Evolutionary conservation across 768 basidiomycete genomes (phyloP), one percentile per base, ranked within the genome.

Genomic region (Pleurotus tuoliensis): DNA sequence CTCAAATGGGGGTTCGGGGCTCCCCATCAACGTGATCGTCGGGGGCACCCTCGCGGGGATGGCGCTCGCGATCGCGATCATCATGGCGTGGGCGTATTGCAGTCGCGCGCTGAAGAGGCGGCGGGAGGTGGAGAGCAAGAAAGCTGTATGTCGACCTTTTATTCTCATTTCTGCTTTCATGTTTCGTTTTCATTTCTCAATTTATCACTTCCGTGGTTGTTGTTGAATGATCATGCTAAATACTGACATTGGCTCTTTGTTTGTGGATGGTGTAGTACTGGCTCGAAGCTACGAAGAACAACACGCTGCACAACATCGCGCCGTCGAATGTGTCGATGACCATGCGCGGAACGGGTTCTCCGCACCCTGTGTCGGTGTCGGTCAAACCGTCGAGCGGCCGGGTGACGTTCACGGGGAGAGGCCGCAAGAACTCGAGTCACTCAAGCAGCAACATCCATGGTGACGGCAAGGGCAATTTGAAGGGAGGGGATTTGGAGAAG

Each of bases 41-140:
- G 82, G 82, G 5, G 82, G 82, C 7, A 68, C 74, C 0, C 71
- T 64, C 2, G 82, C 71, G 0, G 84, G 84, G 18, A 71, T 75
- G 27, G 51, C 74, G 6, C 68, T 85, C 9, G 82, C 80, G 4
- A 55, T 83, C 15, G 62, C 69, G 5, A 64, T 71, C 4, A 74
- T 76, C 6, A 57, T 76, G 40, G 69, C 68, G 18, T 84, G 81
- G 80, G 64, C 73, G 41, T 75, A 68, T 56, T 82, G 79, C 79
- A 76, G 78, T 13, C 69, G 66, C 59, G 64, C 63, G 25, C 73
- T 79, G 47, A 74, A 76, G 61, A 69, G 70, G 38, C 68, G 67
- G 49, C 65, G 70, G 56, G 63, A 62, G 18, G 69, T 69, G 60
- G 58, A 72, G 63, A 55, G 61, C 47, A 49, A 57, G 27, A 63